These are phyloP conservation scores for Mediolabrus comicus DNA, from an alignment of 108 stramenopile genomes.

Conservation along the genomic window DNA sequence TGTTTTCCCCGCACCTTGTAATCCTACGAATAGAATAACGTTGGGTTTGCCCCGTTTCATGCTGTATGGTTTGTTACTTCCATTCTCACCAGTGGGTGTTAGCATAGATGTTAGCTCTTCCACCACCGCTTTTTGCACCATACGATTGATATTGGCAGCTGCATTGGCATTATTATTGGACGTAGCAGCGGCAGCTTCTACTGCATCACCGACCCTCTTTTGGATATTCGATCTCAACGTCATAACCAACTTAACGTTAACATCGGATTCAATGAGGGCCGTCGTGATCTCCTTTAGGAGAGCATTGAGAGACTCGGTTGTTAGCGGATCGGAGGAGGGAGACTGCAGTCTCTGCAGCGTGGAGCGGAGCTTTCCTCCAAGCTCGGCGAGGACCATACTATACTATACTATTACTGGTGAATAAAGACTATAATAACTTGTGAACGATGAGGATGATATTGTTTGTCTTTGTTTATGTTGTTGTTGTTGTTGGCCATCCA, in stretches of 20 bases:
- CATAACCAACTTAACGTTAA: conserved; percentile 91
- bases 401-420: too few species aligned
- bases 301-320: conserved; percentile 74
- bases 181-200: conserved; percentile 23
- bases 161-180: conserved; percentile 33
- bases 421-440: too few species aligned
- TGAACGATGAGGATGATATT: too few species aligned
- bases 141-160: conserved; percentile 29
- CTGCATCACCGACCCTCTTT: conserved; percentile 53
- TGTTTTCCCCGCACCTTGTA: conserved; percentile 98
- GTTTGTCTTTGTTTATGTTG: too few species aligned
- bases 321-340: conserved; percentile 52
- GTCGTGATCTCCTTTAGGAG: conserved; percentile 81
- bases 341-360: conserved; percentile 87
- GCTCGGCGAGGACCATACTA: conserved; percentile 93
- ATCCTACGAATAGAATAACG: conserved; percentile 95
- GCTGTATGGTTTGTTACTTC: conserved; percentile 54
- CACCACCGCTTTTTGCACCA: conserved; percentile 91
- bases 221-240: conserved; percentile 78
- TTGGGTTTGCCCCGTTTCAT: conserved; percentile 90
- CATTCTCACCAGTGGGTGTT: conserved; percentile 34
- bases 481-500: too few species aligned
- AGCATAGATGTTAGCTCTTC: conserved; percentile 89
- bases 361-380: conserved; percentile 90
- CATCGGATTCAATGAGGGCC: conserved; percentile 94